These are phyloP conservation scores for Arthrocladium fulminans DNA, from an alignment of 2,329 filamentous ascomycete genomes.

Conservation along the genomic window DNA sequence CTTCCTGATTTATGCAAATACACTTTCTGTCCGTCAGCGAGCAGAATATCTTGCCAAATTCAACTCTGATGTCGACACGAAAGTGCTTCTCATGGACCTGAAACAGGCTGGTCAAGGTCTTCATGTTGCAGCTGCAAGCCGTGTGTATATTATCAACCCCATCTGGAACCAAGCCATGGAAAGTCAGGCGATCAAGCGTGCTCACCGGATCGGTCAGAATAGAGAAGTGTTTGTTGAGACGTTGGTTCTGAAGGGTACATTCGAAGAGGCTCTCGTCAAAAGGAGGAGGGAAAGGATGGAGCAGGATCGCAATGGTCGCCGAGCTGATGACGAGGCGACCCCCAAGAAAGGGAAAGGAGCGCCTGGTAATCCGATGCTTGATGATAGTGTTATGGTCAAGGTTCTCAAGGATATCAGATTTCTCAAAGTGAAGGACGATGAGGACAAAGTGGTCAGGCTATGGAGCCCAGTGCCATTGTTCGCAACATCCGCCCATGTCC, in stretches of 20 bases:
- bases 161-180: slow-evolving; percentile 77
- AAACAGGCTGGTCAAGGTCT: slow-evolving; percentile 79
- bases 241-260: slow-evolving; percentile 65
- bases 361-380: slow-evolving; percentile 1
- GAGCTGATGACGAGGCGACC: slow-evolving; percentile 2
- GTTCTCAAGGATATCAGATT: slow-evolving; percentile 8
- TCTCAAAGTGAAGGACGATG: slow-evolving; percentile 4
- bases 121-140: slow-evolving; percentile 71
- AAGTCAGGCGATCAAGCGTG: slow-evolving; percentile 84
- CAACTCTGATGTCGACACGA: slow-evolving; percentile 57
- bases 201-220: slow-evolving; percentile 75
- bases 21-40: slow-evolving; percentile 52
- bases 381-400: slow-evolving; percentile 8
- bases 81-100: slow-evolving; percentile 86
- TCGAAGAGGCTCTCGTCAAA: slow-evolving; percentile 76
- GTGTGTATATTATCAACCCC: slow-evolving; percentile 83
- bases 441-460: slow-evolving; percentile 2
- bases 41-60: slow-evolving; percentile 72
- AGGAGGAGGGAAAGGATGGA: slow-evolving; percentile 67
- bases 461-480: neutral
- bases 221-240: slow-evolving; percentile 77
- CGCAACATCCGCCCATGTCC: neutral
- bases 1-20: slow-evolving; percentile 49
- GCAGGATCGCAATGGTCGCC: slow-evolving; percentile 39
- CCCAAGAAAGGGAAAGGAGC: neutral